Evolutionary conservation across 176 grass and related monocot genomes (phyloP), one percentile per base, ranked within the genome.

Genomic region (Musa acuminata): DNA sequence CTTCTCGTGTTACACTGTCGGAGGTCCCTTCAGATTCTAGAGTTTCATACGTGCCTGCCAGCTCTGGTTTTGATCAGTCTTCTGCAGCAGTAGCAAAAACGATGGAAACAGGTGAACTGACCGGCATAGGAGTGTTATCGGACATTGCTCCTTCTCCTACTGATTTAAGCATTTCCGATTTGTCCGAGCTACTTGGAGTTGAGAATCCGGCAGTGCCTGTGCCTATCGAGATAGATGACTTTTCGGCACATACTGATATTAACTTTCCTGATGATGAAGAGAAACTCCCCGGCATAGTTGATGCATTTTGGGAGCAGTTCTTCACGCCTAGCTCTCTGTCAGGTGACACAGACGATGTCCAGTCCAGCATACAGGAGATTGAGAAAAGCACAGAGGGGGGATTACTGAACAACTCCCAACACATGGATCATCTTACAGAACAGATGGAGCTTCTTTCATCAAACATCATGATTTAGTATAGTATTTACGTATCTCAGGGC

Each of bases 261-360:
- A 35, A 69, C 16, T 14, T 49, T 7, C 2, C 26, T 27, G 26
- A 35, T 13, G 35, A 43, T 0, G 82, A 84, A 11, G 60, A 82
- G 75, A 85, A 83, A 78, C 89, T 96, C 74, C 89, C 92, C 24
- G 92, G 59, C 50, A 96, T 96, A 23, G 87, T 88, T 2, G 92
- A 96, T 78, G 75, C 87, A 53, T 96, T 96, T 84, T 96, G 92
- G 92, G 92, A 96, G 80, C 89, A 96, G 77, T 92, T 96, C 78
- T 64, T 96, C 58, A 79, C 83, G 19, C 57, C 70, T 9, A 96
- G 87, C 67, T 80, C 85, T 51, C 19, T 96, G 80, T 85, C 3
- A 81, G 35, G 4, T 43, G 35, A 43, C 35, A 3, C 35, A 43
- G 35, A 43, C 35, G 35, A 43, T 43, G 35, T 43, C 4, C 4